Conservation (phyloP, 441 rosid species). For the Erysimum cheiri region DNA sequence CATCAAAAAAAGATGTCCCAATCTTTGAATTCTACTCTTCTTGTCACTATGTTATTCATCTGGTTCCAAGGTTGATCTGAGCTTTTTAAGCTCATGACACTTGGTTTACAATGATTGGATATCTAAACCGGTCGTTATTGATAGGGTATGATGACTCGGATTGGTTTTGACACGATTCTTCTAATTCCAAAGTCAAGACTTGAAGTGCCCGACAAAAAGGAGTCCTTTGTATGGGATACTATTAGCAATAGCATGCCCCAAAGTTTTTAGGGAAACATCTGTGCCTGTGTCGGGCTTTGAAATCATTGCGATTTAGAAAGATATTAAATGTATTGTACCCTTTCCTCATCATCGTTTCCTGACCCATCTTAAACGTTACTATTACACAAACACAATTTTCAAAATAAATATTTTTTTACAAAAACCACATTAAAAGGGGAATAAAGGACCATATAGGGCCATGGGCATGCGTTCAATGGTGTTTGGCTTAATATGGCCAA, state of each 20-base stretch:
- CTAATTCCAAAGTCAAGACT: neutral
- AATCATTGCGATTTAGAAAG: constrained; percentile 19
- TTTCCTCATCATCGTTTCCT: constrained; percentile 27
- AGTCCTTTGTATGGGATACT: constrained; percentile 25
- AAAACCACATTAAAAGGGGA: constrained; percentile 11
- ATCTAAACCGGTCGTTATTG: neutral
- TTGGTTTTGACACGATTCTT: constrained; percentile 9
- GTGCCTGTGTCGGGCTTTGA: constrained; percentile 18
- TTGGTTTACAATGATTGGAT: neutral
- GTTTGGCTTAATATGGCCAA: constrained; percentile 29
- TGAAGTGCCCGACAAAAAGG: constrained; percentile 28
- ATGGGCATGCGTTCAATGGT: constrained; percentile 20
- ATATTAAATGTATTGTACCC: constrained; percentile 10
- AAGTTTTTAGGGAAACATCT: constrained; percentile 4
- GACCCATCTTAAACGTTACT: constrained; percentile 3
- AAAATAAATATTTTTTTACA: neutral
- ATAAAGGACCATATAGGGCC: neutral
- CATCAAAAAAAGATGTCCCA: neutral
- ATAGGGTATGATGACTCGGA: neutral
- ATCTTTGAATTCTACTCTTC: neutral
- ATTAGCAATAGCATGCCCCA: constrained; percentile 22
- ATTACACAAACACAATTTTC: neutral
- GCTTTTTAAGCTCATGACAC: neutral
- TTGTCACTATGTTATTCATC: neutral
- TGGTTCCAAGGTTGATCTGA: neutral